Base-by-base conservation (phyloP, 1,139 yeast genomes). In the Taphrina pruni region DNA sequence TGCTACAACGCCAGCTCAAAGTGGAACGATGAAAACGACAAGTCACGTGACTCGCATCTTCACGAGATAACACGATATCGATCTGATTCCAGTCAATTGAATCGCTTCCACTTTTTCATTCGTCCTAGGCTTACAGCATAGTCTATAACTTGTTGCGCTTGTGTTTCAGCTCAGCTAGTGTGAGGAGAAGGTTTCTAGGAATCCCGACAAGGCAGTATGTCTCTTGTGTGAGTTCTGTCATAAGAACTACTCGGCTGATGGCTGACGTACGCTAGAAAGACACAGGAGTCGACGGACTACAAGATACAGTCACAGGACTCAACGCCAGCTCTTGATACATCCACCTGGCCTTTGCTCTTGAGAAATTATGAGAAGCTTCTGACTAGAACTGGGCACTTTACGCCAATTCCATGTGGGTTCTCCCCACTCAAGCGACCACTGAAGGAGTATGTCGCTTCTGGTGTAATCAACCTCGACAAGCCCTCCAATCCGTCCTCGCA, bases 401-500 rank as follows among this genome's bases (percentile, higher is more conserved):
- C 75, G 4, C 75, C 75, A 7, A 74, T 74, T 58, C 75, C 75
- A 21, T 69, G 94, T 65, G 99, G 99, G 72, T 86, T 95, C 78
- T 87, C 97, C 71, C 99, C 99, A 71, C 85, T 90, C 78, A 92
- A 92, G 82, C 88, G 99, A 83, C 97, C 93, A 80, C 82, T 94
- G 76, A 90, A 90, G 81, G 85, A 91, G 55, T 94, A 94, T 80
- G 84, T 94, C 75, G 87, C 95, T 65, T 88, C 97, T 14, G 99
- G 99, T 84, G 97, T 94, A 70, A 93, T 94, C 79, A 94, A 94
- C 83, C 85, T 94, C 77, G 99, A 94, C 82, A 94, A 94, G 82
- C 99, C 99, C 75, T 89, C 97, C 48, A 94, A 94, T 81, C 99
- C 99, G 75, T 90, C 97, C 67, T 90, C 97, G 32, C 74, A 72